Evolutionary conservation across 2,329 filamentous ascomycete genomes (phyloP).

Genomic region (Scleromitrula shiraiana): DNA sequence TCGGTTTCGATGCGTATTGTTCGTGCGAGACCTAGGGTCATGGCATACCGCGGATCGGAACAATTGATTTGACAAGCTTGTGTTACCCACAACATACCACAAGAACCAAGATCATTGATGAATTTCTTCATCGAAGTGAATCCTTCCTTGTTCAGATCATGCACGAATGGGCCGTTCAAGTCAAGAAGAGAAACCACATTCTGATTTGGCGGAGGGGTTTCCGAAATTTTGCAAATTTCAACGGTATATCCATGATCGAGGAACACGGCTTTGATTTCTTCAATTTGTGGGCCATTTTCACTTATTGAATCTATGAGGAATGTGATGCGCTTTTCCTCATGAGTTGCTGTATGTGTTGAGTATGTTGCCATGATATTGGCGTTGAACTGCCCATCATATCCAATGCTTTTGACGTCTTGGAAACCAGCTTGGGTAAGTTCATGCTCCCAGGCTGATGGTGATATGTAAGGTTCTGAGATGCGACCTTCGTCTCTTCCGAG

Average conservation of each 20-base stretch:
- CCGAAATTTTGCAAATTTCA: background rate
- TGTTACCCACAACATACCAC: constrained; percentile 30
- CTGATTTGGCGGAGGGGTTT: background rate
- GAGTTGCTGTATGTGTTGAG: too few relatives aligned
- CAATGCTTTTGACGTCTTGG: background rate
- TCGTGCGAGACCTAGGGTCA: constrained; percentile 29
- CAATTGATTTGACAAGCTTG: constrained; percentile 18
- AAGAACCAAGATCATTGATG: background rate
- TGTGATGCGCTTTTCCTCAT: background rate
- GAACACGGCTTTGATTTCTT: background rate
- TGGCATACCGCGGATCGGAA: constrained; percentile 27
- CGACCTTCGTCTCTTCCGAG: constrained; percentile 19
- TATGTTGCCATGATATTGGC: background rate
- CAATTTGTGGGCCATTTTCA: background rate
- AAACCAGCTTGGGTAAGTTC: background rate
- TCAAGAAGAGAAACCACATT: constrained; percentile 10
- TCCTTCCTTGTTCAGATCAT: background rate
- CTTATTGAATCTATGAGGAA: background rate
- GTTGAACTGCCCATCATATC: background rate
- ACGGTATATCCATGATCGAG: background rate
- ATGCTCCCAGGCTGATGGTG: background rate
- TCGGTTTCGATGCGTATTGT: constrained; percentile 16
- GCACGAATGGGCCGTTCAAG: background rate
- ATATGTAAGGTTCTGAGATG: constrained; percentile 13
- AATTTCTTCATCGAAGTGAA: constrained; percentile 7